Evolutionary conservation across 768 basidiomycete species (phyloP).

Genomic region (Dioszegia crocea): DNA sequence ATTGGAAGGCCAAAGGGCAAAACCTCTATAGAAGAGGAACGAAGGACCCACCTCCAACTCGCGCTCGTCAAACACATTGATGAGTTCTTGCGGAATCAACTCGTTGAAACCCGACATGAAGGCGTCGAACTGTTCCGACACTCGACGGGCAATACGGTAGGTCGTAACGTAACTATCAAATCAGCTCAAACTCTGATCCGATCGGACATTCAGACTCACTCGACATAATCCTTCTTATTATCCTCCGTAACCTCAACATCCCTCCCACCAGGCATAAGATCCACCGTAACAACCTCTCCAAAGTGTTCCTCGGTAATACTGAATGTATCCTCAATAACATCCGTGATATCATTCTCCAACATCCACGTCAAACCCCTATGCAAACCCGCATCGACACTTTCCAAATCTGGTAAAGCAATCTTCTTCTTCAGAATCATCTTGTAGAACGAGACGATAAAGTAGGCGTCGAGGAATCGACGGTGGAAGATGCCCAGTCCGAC

Average conservation of each 20-base stretch:
- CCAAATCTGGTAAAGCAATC: slow-evolving; percentile 85
- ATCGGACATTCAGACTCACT: slow-evolving; percentile 52
- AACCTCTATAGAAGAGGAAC: background rate
- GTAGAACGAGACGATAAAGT: slow-evolving; percentile 99
- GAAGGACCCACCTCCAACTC: slow-evolving; percentile 64
- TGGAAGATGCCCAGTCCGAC: slow-evolving; percentile 97
- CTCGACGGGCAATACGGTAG: slow-evolving; percentile 93
- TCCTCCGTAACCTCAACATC: slow-evolving; percentile 87
- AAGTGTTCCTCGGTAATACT: slow-evolving; percentile 96
- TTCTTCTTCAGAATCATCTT: slow-evolving; percentile 99
- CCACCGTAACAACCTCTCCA: slow-evolving; percentile 95
- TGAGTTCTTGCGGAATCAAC: slow-evolving; percentile 92
- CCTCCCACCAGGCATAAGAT: slow-evolving; percentile 81
- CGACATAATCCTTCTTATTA: slow-evolving; percentile 98
- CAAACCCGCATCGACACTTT: slow-evolving; percentile 92
- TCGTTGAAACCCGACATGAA: slow-evolving; percentile 99
- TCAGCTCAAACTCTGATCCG: slow-evolving; percentile 5
- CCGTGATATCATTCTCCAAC: slow-evolving; percentile 99
- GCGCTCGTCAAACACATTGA: slow-evolving; percentile 98
- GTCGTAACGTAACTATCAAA: slow-evolving; percentile 66
- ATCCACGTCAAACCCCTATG: slow-evolving; percentile 97
- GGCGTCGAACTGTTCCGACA: slow-evolving; percentile 97
- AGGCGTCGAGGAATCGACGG: slow-evolving; percentile 95
- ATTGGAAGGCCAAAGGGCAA: background rate
- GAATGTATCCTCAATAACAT: slow-evolving; percentile 96